These are phyloP conservation scores for Saturnispora bothae DNA, from an alignment of 805 yeast genomes.

Conservation along the genomic window DNA sequence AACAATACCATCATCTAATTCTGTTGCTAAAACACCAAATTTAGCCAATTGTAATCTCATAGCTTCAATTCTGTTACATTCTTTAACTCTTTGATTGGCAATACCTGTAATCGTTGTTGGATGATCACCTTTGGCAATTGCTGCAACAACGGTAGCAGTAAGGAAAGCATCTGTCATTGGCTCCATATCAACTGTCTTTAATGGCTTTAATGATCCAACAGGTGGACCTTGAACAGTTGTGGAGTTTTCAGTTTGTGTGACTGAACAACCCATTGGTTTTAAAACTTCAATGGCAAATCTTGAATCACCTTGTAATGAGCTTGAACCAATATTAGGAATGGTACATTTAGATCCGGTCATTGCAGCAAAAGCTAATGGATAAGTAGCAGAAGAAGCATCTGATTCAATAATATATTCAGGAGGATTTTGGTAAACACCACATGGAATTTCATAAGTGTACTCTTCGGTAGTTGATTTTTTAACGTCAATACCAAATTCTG, in stretches of 20 bases:
- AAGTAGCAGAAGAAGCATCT: constrained; percentile 96
- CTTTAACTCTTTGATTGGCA: constrained; percentile 96
- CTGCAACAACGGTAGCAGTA: constrained; percentile 95
- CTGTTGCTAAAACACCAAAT: constrained; percentile 80
- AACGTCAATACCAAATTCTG: constrained; percentile 74
- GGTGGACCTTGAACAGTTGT: constrained; percentile 92
- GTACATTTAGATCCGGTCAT: constrained; percentile 88
- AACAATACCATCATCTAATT: constrained; percentile 86
- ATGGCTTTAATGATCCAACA: constrained; percentile 53
- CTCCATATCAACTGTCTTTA: constrained; percentile 86
- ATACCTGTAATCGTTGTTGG: constrained; percentile 84
- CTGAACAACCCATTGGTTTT: constrained; percentile 90
- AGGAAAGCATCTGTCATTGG: constrained; percentile 99
- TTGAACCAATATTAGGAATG: constrained; percentile 85
- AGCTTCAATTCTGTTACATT: constrained; percentile 91
- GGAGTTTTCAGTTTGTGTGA: constrained; percentile 69
- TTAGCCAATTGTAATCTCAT: constrained; percentile 84
- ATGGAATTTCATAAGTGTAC: constrained; percentile 85
- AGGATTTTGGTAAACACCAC: constrained; percentile 73
- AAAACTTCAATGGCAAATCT: constrained; percentile 89
- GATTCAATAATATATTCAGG: constrained; percentile 81
- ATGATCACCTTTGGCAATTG: constrained; percentile 51
- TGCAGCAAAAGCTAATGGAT: constrained; percentile 96
- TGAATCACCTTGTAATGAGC: constrained; percentile 95
- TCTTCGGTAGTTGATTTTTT: constrained; percentile 57